Percentiles rank a stretch among this genome's conserved stretches.
Conservation (phyloP, 2,329 filamentous ascomycete genomes). For the Diaporthe sp. region DNA sequence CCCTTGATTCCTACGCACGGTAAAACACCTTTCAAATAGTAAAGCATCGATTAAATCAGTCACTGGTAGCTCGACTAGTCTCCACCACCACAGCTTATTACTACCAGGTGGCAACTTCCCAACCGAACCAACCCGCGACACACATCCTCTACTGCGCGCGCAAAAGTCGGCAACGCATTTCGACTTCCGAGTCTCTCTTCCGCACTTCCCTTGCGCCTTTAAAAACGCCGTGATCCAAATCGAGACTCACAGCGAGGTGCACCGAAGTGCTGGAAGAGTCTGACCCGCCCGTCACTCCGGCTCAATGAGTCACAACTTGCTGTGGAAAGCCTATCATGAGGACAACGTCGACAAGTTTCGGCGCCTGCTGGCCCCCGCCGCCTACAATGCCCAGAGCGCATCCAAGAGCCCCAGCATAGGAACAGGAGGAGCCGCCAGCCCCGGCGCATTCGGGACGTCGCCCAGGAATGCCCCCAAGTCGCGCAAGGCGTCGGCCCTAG, state of each 20-base stretch:
- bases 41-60: neutral
- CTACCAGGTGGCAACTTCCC: conserved; percentile 32
- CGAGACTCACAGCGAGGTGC: conserved; percentile 91
- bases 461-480: conserved; percentile 63
- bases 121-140: neutral
- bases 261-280: conserved; percentile 63
- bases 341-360: conserved; percentile 97
- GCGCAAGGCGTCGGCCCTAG: conserved; percentile 66
- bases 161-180: neutral
- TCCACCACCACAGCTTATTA: conserved; percentile 44
- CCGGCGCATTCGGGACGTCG: conserved; percentile 59
- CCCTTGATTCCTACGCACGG: neutral
- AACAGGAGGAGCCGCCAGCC: conserved; percentile 50
- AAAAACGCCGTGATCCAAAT: conserved; percentile 87
- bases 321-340: conserved; percentile 97
- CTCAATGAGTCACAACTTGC: conserved; percentile 82
- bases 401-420: conserved; percentile 66
- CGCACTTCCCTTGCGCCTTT: conserved; percentile 74
- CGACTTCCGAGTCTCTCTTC: conserved; percentile 35
- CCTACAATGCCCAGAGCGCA: conserved; percentile 66
- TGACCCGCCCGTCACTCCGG: conserved; percentile 55
- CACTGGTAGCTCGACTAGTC: conserved; percentile 45
- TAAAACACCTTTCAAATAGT: neutral
- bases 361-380: conserved; percentile 83
- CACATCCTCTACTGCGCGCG: neutral